Evolutionary conservation across 2,329 filamentous ascomycete genomes (phyloP), one percentile per base, ranked within the genome.

Genomic region (Alternaria atra): DNA sequence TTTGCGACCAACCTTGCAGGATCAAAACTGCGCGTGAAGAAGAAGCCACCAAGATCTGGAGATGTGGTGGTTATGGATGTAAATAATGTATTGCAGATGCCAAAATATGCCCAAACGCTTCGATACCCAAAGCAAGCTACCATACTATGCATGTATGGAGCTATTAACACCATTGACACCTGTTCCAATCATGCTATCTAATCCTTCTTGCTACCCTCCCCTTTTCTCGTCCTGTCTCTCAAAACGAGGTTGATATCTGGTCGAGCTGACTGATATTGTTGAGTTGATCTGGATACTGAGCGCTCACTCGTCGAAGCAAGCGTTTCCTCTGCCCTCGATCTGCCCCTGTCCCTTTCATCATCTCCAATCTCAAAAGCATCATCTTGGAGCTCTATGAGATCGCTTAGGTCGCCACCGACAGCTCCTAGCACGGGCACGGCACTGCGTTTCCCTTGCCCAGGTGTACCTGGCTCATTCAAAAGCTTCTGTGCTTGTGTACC

Each of bases 321-420:
- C 25, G 53, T 52, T 47, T 67, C 67, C 32, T 66, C 63, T 17
- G 55, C 63, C 29, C 64, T 64, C 23, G 59, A 60, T 53, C 73
- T 67, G 23, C 75, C 75, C 56, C 75, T 62, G 10, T 72, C 65
- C 6, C 68, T 66, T 30, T 76, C 75, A 4, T 71, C 76, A 35
- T 75, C 74, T 9, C 76, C 77, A 53, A 78, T 73, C 50, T 80
- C 78, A 70, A 84, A 84, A 20, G 84, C 84, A 71, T 92, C 89
- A 20, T 79, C 76, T 55, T 87, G 84, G 61, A 93, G 81, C 75
- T 93, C 91, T 72, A 93, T 93, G 40, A 92, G 77, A 77, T 93
- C 90, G 4, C 85, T 83, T 13, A 85, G 75, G 6, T 82, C 83
- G 15, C 83, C 82, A 20, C 81, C 80, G 7, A 80, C 64, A 73